phyloP scores from a whole-genome alignment of 2,329 filamentous ascomycete species.

The Verticillium alfalfae region DNA sequence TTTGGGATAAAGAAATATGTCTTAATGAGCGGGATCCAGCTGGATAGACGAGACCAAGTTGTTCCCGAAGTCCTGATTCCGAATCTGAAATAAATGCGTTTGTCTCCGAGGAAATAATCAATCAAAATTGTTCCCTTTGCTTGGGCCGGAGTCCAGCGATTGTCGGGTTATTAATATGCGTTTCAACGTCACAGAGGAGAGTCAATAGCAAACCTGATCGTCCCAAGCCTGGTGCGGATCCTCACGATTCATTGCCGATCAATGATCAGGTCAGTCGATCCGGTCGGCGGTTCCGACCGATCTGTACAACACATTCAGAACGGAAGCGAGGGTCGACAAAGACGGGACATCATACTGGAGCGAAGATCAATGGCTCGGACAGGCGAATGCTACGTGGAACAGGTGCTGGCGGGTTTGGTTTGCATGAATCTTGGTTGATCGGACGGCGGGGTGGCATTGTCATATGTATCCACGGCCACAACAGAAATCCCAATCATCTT shows the following conservation, averaged over 20 bases:
- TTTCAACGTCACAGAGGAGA: neutral
- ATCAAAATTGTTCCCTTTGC: too few species aligned
- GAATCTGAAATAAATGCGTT: too few species aligned
- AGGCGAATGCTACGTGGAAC: neutral
- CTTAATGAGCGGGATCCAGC: too few species aligned
- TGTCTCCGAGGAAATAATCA: too few species aligned
- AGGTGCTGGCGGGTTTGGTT: neutral
- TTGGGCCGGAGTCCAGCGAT: too few species aligned
- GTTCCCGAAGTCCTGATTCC: too few species aligned
- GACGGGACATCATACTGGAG: neutral
- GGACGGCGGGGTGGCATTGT: neutral
- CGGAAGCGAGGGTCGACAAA: neutral
- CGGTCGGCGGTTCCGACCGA: neutral
- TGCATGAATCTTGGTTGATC: neutral
- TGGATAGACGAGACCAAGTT: too few species aligned
- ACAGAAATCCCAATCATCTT: neutral
- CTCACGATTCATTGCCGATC: conserved; percentile 7
- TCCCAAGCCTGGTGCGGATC: neutral
- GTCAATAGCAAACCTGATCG: neutral
- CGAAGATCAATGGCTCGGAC: neutral
- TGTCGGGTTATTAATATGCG: too few species aligned
- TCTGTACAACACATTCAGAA: neutral
- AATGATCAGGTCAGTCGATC: neutral
- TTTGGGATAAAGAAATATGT: too few species aligned
- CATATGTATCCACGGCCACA: neutral